These are phyloP conservation scores for Bonia amplexicaulis DNA, from an alignment of 176 grass and related monocot genomes.

Conservation along the genomic window DNA sequence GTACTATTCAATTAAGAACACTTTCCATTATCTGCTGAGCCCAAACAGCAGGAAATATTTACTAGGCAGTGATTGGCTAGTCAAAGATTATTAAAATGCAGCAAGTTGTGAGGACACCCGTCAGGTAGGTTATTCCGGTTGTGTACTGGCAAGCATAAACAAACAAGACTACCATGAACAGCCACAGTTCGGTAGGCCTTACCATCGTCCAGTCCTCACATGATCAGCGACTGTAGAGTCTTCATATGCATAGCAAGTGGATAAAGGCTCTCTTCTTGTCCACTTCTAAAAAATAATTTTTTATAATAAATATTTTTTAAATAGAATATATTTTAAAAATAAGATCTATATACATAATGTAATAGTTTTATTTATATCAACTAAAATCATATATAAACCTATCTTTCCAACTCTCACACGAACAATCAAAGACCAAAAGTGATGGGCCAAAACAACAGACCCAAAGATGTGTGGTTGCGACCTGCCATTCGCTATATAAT, in stretches of 20 bases:
- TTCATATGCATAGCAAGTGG: neutral
- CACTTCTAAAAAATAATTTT: too few species aligned
- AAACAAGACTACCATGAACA: too few species aligned
- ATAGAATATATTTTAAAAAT: too few species aligned
- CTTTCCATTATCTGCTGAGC: neutral
- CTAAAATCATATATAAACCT: too few species aligned
- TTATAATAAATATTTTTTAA: too few species aligned
- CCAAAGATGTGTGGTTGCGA: conserved; percentile 10
- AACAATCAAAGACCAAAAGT: too few species aligned
- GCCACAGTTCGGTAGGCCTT: conserved; percentile 20
- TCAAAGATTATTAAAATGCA: neutral
- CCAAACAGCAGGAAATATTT: neutral
- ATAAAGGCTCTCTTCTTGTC: neutral
- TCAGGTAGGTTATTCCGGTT: conserved; percentile 18
- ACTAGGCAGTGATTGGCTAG: neutral
- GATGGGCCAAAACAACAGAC: too few species aligned
- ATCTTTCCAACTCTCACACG: too few species aligned
- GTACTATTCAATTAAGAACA: neutral
- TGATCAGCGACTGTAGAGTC: neutral
- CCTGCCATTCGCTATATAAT: conserved; percentile 8
- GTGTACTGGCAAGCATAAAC: neutral
- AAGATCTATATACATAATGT: rapidly evolving
- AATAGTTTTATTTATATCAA: too few species aligned
- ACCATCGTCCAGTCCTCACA: conserved; percentile 11
- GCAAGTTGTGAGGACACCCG: neutral